phyloP scores from a whole-genome alignment of 2,329 filamentous ascomycete genomes.

The Incumbomyces lentus region DNA sequence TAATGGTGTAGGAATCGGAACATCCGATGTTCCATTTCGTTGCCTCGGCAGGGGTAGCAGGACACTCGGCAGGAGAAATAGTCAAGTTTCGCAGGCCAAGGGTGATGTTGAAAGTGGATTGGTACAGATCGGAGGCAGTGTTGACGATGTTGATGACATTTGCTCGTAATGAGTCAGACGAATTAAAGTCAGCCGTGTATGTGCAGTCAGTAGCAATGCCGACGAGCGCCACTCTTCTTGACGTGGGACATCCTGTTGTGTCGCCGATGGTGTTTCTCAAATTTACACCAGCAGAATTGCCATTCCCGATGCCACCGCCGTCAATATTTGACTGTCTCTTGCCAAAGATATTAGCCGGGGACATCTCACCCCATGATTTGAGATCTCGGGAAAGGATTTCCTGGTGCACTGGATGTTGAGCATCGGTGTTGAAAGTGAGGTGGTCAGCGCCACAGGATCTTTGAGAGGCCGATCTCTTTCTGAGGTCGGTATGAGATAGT shows the following conservation, averaged over 20 bases:
- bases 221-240: constrained; percentile 82
- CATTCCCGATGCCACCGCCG: constrained; percentile 50
- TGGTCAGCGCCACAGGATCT: constrained; percentile 61
- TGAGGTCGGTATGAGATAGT: constrained; percentile 49
- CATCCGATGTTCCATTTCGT: constrained; percentile 81
- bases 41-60: constrained; percentile 53
- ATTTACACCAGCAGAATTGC: constrained; percentile 72
- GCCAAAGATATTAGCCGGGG: constrained; percentile 58
- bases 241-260: constrained; percentile 72
- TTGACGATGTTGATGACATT: constrained; percentile 82
- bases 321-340: constrained; percentile 53
- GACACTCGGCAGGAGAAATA: constrained; percentile 65
- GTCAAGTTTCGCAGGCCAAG: constrained; percentile 80
- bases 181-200: constrained; percentile 65
- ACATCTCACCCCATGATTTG: constrained; percentile 49
- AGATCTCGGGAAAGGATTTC: constrained; percentile 38
- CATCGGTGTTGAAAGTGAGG: constrained; percentile 68
- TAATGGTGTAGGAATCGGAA: constrained; percentile 51
- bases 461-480: constrained; percentile 41
- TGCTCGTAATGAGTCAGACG: constrained; percentile 50
- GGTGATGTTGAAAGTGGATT: constrained; percentile 87
- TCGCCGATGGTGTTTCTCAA: constrained; percentile 68
- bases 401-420: constrained; percentile 56
- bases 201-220: constrained; percentile 90
- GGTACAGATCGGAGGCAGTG: constrained; percentile 75